Conservation (phyloP, 768 basidiomycete species). For the Suillus subalutaceus region DNA sequence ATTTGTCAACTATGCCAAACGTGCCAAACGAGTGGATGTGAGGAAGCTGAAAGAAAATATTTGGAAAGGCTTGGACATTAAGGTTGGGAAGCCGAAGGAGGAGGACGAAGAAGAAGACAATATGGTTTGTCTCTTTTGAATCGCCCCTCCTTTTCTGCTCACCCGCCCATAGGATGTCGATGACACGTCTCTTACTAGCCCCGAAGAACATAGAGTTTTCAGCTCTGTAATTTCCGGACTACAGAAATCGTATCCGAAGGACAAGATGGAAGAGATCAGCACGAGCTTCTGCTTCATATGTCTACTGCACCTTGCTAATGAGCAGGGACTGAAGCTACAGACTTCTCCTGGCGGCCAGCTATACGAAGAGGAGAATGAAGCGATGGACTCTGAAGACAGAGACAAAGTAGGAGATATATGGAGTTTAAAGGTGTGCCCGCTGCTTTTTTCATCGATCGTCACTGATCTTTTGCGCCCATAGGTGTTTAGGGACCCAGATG, state of each 20-base stretch:
- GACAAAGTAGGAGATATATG: constrained; percentile 71
- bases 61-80: constrained; percentile 90
- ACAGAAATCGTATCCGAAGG: constrained; percentile 79
- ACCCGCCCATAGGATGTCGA: constrained; percentile 54
- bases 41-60: constrained; percentile 97
- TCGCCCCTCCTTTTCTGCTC: background rate
- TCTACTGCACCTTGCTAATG: constrained; percentile 93
- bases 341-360: constrained; percentile 41
- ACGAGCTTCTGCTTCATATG: constrained; percentile 99
- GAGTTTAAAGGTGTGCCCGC: constrained; percentile 63
- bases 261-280: constrained; percentile 98
- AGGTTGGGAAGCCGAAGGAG: constrained; percentile 40
- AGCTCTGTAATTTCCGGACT: constrained; percentile 82
- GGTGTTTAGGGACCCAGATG: constrained; percentile 50
- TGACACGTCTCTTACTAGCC: constrained; percentile 55
- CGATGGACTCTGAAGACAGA: constrained; percentile 39
- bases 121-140: constrained; percentile 50
- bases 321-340: constrained; percentile 89
- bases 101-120: constrained; percentile 45
- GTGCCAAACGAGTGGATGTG: constrained; percentile 96
- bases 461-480: constrained; percentile 18
- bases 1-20: constrained; percentile 90
- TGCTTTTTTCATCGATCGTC: constrained; percentile 1
- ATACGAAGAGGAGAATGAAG: constrained; percentile 39
- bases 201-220: constrained; percentile 69